Conservation (phyloP, 805 yeast genomes). For the Saturnispora bothae region DNA sequence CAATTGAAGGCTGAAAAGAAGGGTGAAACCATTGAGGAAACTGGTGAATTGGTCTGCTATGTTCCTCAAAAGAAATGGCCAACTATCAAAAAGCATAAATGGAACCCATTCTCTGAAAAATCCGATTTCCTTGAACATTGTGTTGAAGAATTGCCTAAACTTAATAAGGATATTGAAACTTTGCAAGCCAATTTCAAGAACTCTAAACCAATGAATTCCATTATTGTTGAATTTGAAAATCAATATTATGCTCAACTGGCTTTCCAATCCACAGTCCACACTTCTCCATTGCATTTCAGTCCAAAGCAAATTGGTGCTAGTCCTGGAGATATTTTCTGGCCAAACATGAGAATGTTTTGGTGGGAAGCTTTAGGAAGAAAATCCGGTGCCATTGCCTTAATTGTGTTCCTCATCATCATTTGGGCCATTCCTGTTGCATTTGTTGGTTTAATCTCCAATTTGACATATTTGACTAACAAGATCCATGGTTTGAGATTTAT, state of each 20-base stretch:
- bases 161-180: conserved; percentile 45
- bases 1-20: conserved; percentile 59
- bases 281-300: conserved; percentile 50
- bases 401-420: conserved; percentile 44
- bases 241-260: conserved; percentile 73
- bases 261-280: conserved; percentile 50
- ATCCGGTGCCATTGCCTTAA: conserved; percentile 40
- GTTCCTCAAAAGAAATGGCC: conserved; percentile 65
- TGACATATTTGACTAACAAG: conserved; percentile 50
- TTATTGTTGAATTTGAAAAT: conserved; percentile 68
- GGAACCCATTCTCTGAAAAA: conserved; percentile 39
- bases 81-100: conserved; percentile 30
- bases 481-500: conserved; percentile 47
- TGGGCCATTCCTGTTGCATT: conserved; percentile 78
- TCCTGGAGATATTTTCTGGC: conserved; percentile 58
- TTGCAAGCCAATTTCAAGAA: conserved; percentile 42
- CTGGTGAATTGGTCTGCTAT: conserved; percentile 41
- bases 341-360: conserved; percentile 68
- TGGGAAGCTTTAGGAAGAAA: conserved; percentile 59
- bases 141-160: conserved; percentile 42
- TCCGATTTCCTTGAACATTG: conserved; percentile 53
- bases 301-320: conserved; percentile 55
- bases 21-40: conserved; percentile 34
- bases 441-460: conserved; percentile 64
- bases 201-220: conserved; percentile 60